phyloP scores from a whole-genome alignment of 2,329 filamentous ascomycete genomes.

The Ophiocordyceps unilateralis region DNA sequence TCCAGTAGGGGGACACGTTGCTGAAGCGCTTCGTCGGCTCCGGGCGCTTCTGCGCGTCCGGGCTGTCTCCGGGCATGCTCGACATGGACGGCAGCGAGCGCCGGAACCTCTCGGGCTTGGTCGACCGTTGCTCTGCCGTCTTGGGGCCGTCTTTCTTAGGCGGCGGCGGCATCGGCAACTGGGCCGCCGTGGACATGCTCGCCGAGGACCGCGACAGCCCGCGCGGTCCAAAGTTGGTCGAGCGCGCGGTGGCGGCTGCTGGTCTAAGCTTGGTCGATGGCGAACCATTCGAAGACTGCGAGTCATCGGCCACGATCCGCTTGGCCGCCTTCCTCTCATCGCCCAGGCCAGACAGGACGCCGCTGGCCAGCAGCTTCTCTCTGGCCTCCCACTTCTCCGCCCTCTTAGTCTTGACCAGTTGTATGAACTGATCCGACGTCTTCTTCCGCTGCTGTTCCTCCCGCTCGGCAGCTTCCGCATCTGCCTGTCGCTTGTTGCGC shows the following conservation, averaged over 20 bases:
- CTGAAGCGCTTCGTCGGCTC: conserved; percentile 10
- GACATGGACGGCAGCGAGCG: conserved; percentile 20
- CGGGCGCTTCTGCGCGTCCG: conserved; percentile 5
- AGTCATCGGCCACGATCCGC: conserved; percentile 16
- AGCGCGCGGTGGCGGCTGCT: conserved; percentile 1
- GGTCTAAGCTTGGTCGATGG: conserved; percentile 4
- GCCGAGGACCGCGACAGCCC: too few relatives aligned
- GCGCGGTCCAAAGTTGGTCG: too few relatives aligned
- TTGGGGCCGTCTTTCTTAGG: conserved; percentile 12
- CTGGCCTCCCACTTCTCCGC: conserved; percentile 14
- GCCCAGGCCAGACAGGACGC: conserved; percentile 22
- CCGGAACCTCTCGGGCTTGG: conserved; percentile 16
- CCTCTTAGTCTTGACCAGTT: conserved; percentile 15
- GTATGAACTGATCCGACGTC: conserved; percentile 15
- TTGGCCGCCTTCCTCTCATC: conserved; percentile 19
- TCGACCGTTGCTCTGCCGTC: conserved; percentile 17
- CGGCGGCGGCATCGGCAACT: conserved; percentile 4
- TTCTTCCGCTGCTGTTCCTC: conserved; percentile 7
- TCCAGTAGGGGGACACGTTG: conserved; percentile 26
- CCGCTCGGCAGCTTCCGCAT: not conserved
- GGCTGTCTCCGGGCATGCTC: conserved; percentile 6
- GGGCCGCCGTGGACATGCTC: too few relatives aligned
- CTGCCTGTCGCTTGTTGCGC: conserved; percentile 16
- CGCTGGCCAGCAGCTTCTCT: conserved; percentile 22
- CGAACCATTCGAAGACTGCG: conserved; percentile 6